Percentiles rank a stretch among this genome's conserved stretches.
Evolutionary conservation across 768 basidiomycete species (phyloP).

Genomic region (Hortiboletus campestris): DNA sequence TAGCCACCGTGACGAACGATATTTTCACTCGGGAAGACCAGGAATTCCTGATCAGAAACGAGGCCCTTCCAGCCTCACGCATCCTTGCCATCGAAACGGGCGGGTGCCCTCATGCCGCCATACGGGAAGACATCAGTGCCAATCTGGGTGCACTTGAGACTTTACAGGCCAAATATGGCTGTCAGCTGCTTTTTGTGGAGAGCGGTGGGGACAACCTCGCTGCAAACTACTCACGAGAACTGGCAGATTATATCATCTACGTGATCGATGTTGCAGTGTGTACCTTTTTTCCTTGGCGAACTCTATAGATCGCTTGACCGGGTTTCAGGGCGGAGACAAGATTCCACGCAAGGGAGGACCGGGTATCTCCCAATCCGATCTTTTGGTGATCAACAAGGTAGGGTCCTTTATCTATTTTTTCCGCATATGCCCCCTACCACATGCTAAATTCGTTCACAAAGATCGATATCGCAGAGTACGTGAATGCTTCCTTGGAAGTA

Average conservation of each 20-base stretch:
- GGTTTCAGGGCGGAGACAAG: conserved; percentile 88
- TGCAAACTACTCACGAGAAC: conserved; percentile 93
- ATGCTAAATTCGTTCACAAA: conserved; percentile 31
- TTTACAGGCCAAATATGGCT: conserved; percentile 85
- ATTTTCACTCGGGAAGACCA: conserved; percentile 99
- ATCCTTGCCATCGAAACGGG: conserved; percentile 98
- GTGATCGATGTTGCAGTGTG: conserved; percentile 83
- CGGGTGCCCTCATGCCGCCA: conserved; percentile 97
- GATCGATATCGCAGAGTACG: conserved; percentile 92
- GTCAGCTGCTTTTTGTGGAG: conserved; percentile 92
- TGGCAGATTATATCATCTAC: conserved; percentile 97
- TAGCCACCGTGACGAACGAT: conserved; percentile 97
- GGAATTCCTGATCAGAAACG: conserved; percentile 93
- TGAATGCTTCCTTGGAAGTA: conserved; percentile 88
- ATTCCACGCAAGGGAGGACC: conserved; percentile 98
- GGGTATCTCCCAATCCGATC: conserved; percentile 93
- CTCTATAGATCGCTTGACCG: conserved; percentile 1
- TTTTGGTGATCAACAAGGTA: conserved; percentile 95
- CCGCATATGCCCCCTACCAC: neutral
- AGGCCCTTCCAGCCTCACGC: conserved; percentile 77
- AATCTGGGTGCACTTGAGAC: conserved; percentile 96
- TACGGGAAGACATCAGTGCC: conserved; percentile 96
- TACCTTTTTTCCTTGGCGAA: conserved; percentile 5
- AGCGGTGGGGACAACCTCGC: conserved; percentile 97
- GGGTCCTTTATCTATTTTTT: neutral